Conservation (phyloP, 2,329 filamentous ascomycete species). For the Cladophialophora exuberans region DNA sequence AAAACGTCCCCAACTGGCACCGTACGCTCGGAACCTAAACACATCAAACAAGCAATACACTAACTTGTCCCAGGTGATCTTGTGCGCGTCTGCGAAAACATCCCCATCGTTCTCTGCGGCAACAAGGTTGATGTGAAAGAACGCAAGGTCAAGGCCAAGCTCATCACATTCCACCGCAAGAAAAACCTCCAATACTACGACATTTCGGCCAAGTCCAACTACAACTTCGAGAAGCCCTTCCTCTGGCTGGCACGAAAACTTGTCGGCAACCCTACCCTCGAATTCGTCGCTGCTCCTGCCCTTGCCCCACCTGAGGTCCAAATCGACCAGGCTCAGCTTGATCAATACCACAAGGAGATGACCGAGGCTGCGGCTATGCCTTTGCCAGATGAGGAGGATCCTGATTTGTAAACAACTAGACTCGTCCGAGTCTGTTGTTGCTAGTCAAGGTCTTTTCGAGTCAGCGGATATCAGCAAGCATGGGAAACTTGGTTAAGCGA, state of each 20-base stretch:
- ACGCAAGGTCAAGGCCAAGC: constrained; percentile 99
- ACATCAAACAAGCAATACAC: neutral
- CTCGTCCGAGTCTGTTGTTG: neutral
- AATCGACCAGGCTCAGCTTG: constrained; percentile 82
- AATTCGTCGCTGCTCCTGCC: constrained; percentile 94
- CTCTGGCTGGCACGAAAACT: constrained; percentile 99
- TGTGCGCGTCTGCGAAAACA: constrained; percentile 98
- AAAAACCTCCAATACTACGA: constrained; percentile 99
- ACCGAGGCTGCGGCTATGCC: constrained; percentile 75
- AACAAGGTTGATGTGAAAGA: constrained; percentile 99
- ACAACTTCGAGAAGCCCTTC: constrained; percentile 99
- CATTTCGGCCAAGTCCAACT: constrained; percentile 99
- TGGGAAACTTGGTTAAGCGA: constrained; percentile 25
- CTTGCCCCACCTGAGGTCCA: constrained; percentile 90
- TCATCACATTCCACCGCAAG: constrained; percentile 99
- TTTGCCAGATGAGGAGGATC: constrained; percentile 92
- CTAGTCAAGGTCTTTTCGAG: neutral
- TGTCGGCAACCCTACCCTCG: constrained; percentile 88
- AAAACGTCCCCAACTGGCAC: constrained; percentile 99
- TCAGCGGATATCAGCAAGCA: constrained; percentile 4
- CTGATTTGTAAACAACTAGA: constrained; percentile 52
- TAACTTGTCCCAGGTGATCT: constrained; percentile 72
- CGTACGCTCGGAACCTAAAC: constrained; percentile 65
- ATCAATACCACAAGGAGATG: constrained; percentile 89
- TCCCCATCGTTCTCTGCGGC: constrained; percentile 95